Conservation (phyloP, 805 yeast genomes). For the Lachancea waltii region DNA sequence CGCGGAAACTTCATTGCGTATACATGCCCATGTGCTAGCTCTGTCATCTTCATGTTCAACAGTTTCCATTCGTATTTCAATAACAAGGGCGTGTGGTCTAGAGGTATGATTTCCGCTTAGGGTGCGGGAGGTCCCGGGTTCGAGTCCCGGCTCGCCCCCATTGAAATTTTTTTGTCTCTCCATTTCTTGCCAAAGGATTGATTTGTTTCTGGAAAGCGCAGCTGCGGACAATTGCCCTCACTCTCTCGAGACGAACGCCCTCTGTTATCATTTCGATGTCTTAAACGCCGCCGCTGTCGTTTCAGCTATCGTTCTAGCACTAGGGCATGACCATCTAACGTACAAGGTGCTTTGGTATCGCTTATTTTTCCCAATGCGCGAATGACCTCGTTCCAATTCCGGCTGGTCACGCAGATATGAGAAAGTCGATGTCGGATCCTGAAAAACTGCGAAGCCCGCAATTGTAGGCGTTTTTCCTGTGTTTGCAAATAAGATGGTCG, state of each 20-base stretch:
- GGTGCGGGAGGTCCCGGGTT: slow-evolving; percentile 25
- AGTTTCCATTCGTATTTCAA: too few relatives aligned
- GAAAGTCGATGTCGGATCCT: slow-evolving; percentile 9
- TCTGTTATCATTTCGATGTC: background rate
- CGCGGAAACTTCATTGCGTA: too few relatives aligned
- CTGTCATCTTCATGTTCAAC: too few relatives aligned
- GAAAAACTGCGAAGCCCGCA: background rate
- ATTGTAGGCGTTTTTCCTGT: slow-evolving; percentile 1
- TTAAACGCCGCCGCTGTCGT: too few relatives aligned
- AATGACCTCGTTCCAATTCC: slow-evolving; percentile 1
- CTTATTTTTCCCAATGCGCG: too few relatives aligned
- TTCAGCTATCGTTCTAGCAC: too few relatives aligned
- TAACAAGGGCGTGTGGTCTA: slow-evolving; percentile 12
- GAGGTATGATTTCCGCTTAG: slow-evolving; percentile 22
- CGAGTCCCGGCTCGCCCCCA: slow-evolving; percentile 21
- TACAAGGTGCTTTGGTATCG: too few relatives aligned
- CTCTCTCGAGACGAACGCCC: background rate
- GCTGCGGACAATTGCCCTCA: background rate
- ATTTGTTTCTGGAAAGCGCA: too few relatives aligned
- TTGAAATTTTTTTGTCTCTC: background rate
- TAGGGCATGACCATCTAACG: too few relatives aligned
- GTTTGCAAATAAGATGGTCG: too few relatives aligned
- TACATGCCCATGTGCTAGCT: too few relatives aligned
- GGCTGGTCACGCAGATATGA: slow-evolving; percentile 4
- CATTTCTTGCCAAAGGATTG: background rate